These are phyloP conservation scores for Boletus vinaceobasis DNA, from an alignment of 768 basidiomycete species.

Conservation along the genomic window DNA sequence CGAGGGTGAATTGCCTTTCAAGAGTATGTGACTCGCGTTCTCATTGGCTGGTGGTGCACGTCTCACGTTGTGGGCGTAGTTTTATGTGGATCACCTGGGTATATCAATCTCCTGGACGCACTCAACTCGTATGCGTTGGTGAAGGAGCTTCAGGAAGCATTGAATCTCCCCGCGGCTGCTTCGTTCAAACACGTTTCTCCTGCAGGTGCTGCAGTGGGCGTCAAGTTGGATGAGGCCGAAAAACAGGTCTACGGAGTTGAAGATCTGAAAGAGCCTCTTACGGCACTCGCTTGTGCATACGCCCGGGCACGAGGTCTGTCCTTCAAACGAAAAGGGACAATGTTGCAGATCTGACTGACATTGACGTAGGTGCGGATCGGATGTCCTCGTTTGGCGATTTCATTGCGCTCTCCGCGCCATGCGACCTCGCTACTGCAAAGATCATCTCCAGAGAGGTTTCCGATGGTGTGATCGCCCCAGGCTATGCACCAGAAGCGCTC, in stretches of 20 bases:
- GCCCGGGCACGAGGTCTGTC: conserved; percentile 86
- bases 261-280: conserved; percentile 86
- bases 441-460: conserved; percentile 99
- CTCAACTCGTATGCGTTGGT: conserved; percentile 97
- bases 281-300: conserved; percentile 88
- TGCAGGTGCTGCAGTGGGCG: conserved; percentile 91
- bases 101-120: conserved; percentile 97
- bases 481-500: conserved; percentile 82
- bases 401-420: conserved; percentile 89
- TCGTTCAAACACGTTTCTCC: conserved; percentile 99
- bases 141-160: conserved; percentile 84
- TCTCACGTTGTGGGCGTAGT: conserved; percentile 42
- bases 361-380: conserved; percentile 77
- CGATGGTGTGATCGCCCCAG: conserved; percentile 96
- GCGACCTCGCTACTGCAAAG: conserved; percentile 90
- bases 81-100: conserved; percentile 91
- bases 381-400: conserved; percentile 99
- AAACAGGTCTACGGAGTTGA: conserved; percentile 96
- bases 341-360: conserved; percentile 1
- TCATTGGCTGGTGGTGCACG: not conserved
- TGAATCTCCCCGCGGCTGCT: conserved; percentile 89
- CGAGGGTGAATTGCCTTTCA: conserved; percentile 89
- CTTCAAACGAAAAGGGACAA: not conserved
- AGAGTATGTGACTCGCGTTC: conserved; percentile 47
- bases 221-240: conserved; percentile 77